phyloP scores from a whole-genome alignment of 2,329 filamentous ascomycete species.

The Trichophyton verrucosum region DNA sequence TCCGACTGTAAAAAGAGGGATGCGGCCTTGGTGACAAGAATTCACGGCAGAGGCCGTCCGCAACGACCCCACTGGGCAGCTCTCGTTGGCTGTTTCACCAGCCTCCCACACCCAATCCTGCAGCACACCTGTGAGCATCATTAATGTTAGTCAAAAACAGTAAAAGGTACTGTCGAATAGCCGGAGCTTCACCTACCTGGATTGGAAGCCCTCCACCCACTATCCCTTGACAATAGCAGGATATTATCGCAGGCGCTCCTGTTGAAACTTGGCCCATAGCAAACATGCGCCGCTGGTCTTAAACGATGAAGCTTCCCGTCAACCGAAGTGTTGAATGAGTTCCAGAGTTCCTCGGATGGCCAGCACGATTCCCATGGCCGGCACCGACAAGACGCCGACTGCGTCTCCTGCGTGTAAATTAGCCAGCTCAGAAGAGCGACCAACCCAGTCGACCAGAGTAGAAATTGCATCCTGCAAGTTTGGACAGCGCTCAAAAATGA shows the following conservation, averaged over 20 bases:
- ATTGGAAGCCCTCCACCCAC: conserved; percentile 5
- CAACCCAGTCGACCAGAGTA: background rate
- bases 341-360: conserved; percentile 6
- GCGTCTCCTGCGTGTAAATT: background rate
- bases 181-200: background rate
- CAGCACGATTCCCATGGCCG: conserved; percentile 6
- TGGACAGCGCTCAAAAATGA: background rate
- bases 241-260: conserved; percentile 5
- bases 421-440: background rate
- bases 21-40: conserved; percentile 7
- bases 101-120: background rate
- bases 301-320: conserved; percentile 4
- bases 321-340: conserved; percentile 4
- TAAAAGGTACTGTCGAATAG: background rate
- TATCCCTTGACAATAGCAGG: background rate
- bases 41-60: background rate
- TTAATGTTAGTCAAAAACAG: background rate
- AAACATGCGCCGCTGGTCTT: conserved; percentile 6
- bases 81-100: background rate
- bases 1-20: conserved; percentile 6
- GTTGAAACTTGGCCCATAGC: conserved; percentile 4
- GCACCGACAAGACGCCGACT: conserved; percentile 5
- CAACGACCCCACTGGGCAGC: conserved; percentile 1
- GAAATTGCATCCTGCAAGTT: background rate
- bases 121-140: background rate